Conservation (phyloP, 139 green algal genomes). For the Chlorella sp. region DNA sequence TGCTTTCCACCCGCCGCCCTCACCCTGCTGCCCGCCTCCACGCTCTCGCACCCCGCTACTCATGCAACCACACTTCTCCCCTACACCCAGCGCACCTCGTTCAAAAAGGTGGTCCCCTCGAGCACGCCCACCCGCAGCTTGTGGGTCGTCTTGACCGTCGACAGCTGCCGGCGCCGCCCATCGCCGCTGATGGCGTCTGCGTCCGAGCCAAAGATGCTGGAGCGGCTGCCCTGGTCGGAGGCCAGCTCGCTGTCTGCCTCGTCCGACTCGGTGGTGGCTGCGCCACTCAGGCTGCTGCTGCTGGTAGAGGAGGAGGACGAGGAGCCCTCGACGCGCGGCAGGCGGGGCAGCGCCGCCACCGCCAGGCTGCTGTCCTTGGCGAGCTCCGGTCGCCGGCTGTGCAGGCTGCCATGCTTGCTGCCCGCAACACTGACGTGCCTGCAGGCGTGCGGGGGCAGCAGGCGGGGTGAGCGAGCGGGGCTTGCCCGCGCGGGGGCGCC, state of each 20-base stretch:
- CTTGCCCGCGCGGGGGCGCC: too few species aligned
- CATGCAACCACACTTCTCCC: background rate
- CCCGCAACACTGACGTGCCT: background rate
- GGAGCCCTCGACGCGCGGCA: background rate
- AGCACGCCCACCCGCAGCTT: slow-evolving; percentile 46
- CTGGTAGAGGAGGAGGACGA: background rate
- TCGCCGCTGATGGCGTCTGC: background rate
- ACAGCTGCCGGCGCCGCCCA: background rate
- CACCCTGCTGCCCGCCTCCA: background rate
- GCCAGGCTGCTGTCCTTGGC: background rate
- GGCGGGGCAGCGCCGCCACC: background rate
- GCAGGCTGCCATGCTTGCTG: background rate
- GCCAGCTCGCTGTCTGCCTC: too few species aligned
- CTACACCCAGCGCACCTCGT: background rate
- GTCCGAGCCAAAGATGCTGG: too few species aligned
- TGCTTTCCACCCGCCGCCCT: too few species aligned
- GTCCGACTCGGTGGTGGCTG: too few species aligned
- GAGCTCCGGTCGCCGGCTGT: background rate
- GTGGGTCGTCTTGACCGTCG: slow-evolving; percentile 32
- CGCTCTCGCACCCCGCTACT: background rate
- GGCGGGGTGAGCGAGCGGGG: too few species aligned
- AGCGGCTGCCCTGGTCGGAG: background rate
- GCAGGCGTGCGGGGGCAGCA: background rate
- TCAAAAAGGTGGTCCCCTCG: slow-evolving; percentile 37
- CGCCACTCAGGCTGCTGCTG: too few species aligned